Evolutionary conservation across 192 early-diverging fungal genomes (phyloP).

Genomic region (Nowakowskiella sp.): DNA sequence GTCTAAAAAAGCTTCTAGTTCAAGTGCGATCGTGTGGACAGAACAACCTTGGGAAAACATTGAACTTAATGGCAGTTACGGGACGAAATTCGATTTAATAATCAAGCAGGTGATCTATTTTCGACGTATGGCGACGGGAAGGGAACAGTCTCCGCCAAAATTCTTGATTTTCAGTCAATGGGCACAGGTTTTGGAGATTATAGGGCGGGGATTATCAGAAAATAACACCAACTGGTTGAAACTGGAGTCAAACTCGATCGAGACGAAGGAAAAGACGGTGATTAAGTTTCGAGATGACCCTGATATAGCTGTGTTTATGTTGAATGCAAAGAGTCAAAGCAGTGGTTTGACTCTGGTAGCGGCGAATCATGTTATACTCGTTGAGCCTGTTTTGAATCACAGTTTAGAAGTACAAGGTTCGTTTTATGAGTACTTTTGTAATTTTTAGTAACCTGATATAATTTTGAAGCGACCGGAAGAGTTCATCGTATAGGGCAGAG

Average conservation of each 20-base stretch:
- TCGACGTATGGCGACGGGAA: background rate
- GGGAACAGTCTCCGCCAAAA: constrained; percentile 23
- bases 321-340: constrained; percentile 41
- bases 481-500: constrained; percentile 48
- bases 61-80: constrained; percentile 26
- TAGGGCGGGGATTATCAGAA: constrained; percentile 18
- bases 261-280: constrained; percentile 16
- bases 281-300: constrained; percentile 23
- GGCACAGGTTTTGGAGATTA: constrained; percentile 37
- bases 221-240: constrained; percentile 32
- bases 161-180: constrained; percentile 46
- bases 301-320: constrained; percentile 32
- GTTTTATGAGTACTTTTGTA: background rate
- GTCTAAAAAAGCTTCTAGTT: background rate
- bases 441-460: background rate
- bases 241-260: constrained; percentile 9
- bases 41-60: background rate
- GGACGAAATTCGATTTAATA: constrained; percentile 43
- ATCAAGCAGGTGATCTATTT: constrained; percentile 34
- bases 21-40: background rate
- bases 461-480: constrained; percentile 29
- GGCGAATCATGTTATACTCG: constrained; percentile 44
- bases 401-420: constrained; percentile 36
- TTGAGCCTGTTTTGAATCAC: constrained; percentile 43
- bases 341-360: constrained; percentile 43